A percentile compares a stretch with the other conserved stretches of the same genome.
These are phyloP conservation scores for Mycosphaerella sp. DNA, from an alignment of 2,329 filamentous ascomycete genomes.

Conservation along the genomic window DNA sequence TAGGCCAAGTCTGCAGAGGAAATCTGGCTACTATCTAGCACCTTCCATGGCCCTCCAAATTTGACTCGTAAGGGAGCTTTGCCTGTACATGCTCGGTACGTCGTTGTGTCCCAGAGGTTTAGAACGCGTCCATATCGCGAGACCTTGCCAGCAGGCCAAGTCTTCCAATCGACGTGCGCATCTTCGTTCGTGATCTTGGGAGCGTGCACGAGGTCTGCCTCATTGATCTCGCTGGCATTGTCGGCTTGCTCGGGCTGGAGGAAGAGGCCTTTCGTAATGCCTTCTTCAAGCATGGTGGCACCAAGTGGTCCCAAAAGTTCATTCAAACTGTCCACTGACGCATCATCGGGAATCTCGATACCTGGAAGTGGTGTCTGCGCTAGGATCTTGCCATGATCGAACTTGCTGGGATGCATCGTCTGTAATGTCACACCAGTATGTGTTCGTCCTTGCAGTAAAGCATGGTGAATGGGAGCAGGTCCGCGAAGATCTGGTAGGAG, in stretches of 20 bases:
- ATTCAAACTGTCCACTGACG: constrained; percentile 48
- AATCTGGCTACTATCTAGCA: background rate
- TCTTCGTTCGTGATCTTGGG: constrained; percentile 66
- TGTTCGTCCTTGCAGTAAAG: constrained; percentile 58
- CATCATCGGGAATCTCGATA: constrained; percentile 43
- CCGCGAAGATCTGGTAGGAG: constrained; percentile 72
- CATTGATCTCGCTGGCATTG: constrained; percentile 15
- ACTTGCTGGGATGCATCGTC: constrained; percentile 68
- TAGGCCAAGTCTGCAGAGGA: background rate
- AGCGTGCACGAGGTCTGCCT: constrained; percentile 48
- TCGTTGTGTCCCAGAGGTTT: constrained; percentile 57
- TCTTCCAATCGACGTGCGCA: constrained; percentile 55
- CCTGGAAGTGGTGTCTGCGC: constrained; percentile 57
- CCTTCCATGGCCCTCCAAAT: constrained; percentile 24
- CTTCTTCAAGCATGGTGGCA: constrained; percentile 62
- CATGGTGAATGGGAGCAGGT: constrained; percentile 77
- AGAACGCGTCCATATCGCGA: constrained; percentile 54
- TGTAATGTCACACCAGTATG: constrained; percentile 77
- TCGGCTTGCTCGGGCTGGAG: constrained; percentile 47
- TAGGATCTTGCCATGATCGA: constrained; percentile 74
- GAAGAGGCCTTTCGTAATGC: constrained; percentile 58
- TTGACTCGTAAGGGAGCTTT: constrained; percentile 18
- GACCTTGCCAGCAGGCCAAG: constrained; percentile 52
- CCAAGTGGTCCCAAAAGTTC: constrained; percentile 57
- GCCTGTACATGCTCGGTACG: constrained; percentile 17